Evolutionary conservation across 1,284 basidiomycete species (phyloP).

Genomic region (Heterobasidion parviporum): DNA sequence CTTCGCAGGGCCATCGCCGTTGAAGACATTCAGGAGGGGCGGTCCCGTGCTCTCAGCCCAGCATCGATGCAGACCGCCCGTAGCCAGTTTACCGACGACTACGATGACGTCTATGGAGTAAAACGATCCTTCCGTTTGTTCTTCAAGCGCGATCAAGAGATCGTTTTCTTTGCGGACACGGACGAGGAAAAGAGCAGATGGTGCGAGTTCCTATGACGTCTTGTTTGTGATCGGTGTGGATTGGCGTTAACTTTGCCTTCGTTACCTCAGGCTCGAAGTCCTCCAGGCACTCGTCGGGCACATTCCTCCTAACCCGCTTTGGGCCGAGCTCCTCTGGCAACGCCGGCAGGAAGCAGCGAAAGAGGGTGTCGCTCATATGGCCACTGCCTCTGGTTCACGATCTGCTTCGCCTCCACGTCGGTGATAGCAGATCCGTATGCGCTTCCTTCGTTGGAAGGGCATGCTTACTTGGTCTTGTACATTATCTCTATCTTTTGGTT

Average conservation of each 20-base stretch:
- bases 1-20: conserved; percentile 76
- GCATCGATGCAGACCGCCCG: conserved; percentile 29
- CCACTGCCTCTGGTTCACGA: background rate
- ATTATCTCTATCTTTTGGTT: background rate
- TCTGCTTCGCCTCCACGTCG: background rate
- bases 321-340: conserved; percentile 85
- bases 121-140: conserved; percentile 83
- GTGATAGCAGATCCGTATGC: too few relatives aligned
- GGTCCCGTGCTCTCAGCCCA: conserved; percentile 35
- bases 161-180: conserved; percentile 87
- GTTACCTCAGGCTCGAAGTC: conserved; percentile 63
- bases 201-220: conserved; percentile 40
- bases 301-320: conserved; percentile 83
- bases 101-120: conserved; percentile 67
- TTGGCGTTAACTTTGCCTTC: background rate
- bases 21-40: conserved; percentile 65
- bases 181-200: conserved; percentile 84
- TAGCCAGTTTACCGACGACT: conserved; percentile 44
- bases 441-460: too few relatives aligned
- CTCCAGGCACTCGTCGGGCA: conserved; percentile 75
- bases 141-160: conserved; percentile 77
- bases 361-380: background rate
- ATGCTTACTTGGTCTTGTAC: too few relatives aligned
- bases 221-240: conserved; percentile 3
- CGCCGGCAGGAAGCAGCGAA: conserved; percentile 39